Evolutionary conservation across 2,329 filamentous ascomycete species (phyloP).

Genomic region (Colletotrichum simmondsii): DNA sequence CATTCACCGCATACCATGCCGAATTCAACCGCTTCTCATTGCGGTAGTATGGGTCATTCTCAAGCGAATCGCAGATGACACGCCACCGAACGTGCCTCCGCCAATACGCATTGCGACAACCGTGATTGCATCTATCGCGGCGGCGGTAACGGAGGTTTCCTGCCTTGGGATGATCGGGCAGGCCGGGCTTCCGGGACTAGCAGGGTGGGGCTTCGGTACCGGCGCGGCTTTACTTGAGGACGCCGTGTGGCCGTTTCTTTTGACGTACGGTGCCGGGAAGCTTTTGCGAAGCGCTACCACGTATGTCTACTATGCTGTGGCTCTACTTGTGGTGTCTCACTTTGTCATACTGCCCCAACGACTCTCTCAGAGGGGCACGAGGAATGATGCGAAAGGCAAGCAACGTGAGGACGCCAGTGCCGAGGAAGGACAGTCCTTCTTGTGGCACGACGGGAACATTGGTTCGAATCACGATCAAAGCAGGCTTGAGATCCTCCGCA

Average conservation of each 20-base stretch:
- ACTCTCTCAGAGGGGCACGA: not conserved
- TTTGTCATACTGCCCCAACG: slow-evolving; percentile 42
- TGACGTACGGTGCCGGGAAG: slow-evolving; percentile 41
- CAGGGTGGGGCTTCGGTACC: slow-evolving; percentile 48
- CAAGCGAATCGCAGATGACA: slow-evolving; percentile 39
- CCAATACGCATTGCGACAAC: slow-evolving; percentile 42
- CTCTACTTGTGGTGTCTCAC: slow-evolving; percentile 40
- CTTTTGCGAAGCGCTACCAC: slow-evolving; percentile 43
- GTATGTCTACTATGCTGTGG: slow-evolving; percentile 41
- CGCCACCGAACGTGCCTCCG: slow-evolving; percentile 47
- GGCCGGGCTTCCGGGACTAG: slow-evolving; percentile 44
- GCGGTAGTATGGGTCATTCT: slow-evolving; percentile 43
- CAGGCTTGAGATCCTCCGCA: slow-evolving; percentile 30
- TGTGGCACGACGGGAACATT: not conserved
- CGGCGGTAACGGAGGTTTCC: slow-evolving; percentile 46
- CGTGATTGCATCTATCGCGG: slow-evolving; percentile 41
- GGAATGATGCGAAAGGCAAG: slow-evolving; percentile 35
- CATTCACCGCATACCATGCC: slow-evolving; percentile 41
- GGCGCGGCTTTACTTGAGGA: slow-evolving; percentile 43
- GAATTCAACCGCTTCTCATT: slow-evolving; percentile 41
- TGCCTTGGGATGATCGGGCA: slow-evolving; percentile 44
- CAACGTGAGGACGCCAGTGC: slow-evolving; percentile 11
- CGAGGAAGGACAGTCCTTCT: slow-evolving; percentile 25
- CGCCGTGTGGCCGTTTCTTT: slow-evolving; percentile 42
- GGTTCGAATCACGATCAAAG: slow-evolving; percentile 23